Conservation (phyloP, 1,284 basidiomycete genomes). For the Coniferiporia sulphurascens region DNA sequence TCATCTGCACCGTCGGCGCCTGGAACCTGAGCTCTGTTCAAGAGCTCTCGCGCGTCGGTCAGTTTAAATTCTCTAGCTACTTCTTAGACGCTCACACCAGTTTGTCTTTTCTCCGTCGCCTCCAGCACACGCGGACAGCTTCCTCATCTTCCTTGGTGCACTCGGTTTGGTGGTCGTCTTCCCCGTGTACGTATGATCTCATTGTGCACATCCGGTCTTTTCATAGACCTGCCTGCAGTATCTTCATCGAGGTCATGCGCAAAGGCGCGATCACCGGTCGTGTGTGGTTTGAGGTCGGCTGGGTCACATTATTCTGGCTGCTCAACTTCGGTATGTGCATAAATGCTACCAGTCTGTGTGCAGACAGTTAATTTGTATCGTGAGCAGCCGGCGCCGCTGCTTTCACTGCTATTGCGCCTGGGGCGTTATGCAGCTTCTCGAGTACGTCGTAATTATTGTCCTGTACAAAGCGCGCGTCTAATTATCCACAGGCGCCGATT, state of each 20-base stretch:
- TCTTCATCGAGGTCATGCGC: conserved; percentile 55
- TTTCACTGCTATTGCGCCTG: conserved; percentile 35
- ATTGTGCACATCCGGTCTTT: conserved; percentile 3
- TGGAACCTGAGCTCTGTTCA: conserved; percentile 60
- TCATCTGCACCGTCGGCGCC: conserved; percentile 59
- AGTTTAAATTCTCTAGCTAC: conserved; percentile 21
- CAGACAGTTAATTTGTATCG: conserved; percentile 6
- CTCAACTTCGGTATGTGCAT: conserved; percentile 53
- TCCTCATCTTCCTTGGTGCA: conserved; percentile 58
- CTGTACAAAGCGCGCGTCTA: neutral
- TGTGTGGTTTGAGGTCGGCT: conserved; percentile 69
- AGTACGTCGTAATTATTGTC: conserved; percentile 21
- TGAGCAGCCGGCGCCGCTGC: conserved; percentile 43
- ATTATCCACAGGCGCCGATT: neutral
- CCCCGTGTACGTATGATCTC: conserved; percentile 43
- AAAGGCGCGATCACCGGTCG: conserved; percentile 47
- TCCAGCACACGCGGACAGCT: conserved; percentile 44
- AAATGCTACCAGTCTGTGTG: neutral
- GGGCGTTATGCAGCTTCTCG: conserved; percentile 29
- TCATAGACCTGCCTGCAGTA: conserved; percentile 32
- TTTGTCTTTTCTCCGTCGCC: neutral
- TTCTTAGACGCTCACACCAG: neutral
- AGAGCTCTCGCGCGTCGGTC: conserved; percentile 30
- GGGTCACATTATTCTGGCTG: conserved; percentile 54
- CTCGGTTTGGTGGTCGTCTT: conserved; percentile 54